phyloP scores from a whole-genome alignment of 2,329 filamentous ascomycete species.

The Triangularia verruculosa region DNA sequence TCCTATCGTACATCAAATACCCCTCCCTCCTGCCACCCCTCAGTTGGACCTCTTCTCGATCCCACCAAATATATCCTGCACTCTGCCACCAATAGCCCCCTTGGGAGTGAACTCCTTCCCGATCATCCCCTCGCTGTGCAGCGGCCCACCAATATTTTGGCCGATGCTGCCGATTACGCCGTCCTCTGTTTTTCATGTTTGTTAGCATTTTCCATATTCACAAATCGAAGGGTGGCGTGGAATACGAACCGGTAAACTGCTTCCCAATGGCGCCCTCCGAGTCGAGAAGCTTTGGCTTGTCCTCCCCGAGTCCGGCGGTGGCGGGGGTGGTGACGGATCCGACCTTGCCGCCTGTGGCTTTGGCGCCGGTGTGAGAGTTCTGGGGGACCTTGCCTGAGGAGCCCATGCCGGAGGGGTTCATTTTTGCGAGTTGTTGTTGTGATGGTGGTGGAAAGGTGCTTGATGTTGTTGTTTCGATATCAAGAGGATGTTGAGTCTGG shows the following conservation, averaged over 20 bases:
- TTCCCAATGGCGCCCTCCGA: slow-evolving; percentile 51
- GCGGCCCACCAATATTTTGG: slow-evolving; percentile 45
- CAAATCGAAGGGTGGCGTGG: not conserved
- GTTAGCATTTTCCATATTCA: not conserved
- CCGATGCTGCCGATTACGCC: slow-evolving; percentile 34
- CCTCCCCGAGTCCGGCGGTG: slow-evolving; percentile 26
- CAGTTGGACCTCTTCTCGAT: slow-evolving; percentile 27
- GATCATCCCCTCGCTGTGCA: slow-evolving; percentile 50
- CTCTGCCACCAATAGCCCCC: slow-evolving; percentile 50
- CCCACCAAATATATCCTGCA: slow-evolving; percentile 46
- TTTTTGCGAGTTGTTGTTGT: not conserved
- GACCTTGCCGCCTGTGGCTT: slow-evolving; percentile 23
- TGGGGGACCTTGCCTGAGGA: slow-evolving; percentile 12
- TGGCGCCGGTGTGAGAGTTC: slow-evolving; percentile 20
- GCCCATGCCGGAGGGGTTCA: not conserved
- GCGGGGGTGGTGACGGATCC: slow-evolving; percentile 25
- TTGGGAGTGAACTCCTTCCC: slow-evolving; percentile 55
- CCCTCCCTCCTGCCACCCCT: not conserved
- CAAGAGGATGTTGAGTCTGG: not conserved
- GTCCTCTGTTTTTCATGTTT: slow-evolving; percentile 24
- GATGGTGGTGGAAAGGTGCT: not conserved
- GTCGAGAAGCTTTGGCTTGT: slow-evolving; percentile 44
- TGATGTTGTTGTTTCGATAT: not conserved
- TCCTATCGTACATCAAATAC: not conserved
- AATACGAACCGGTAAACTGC: slow-evolving; percentile 50